phyloP scores from a whole-genome alignment of 2,329 filamentous ascomycete genomes.

The Mycosphaerelloides madeirae region DNA sequence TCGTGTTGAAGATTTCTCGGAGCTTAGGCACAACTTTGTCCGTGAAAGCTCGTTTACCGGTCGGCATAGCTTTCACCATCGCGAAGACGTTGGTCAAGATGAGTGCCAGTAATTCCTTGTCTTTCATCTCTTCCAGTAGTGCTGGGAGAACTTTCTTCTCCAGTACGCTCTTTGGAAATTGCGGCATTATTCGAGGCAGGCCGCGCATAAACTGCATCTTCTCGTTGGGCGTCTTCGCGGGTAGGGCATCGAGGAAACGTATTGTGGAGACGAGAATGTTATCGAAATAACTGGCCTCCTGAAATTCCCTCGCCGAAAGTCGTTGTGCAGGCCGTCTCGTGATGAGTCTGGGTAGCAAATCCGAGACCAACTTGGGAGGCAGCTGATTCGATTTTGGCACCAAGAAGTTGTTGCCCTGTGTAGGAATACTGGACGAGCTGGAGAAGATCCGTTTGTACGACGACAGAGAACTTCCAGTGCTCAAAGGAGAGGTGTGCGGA shows the following conservation, averaged over 20 bases:
- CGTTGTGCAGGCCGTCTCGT: slow-evolving; percentile 82
- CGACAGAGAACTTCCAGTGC: slow-evolving; percentile 73
- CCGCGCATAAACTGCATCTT: slow-evolving; percentile 90
- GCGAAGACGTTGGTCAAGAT: slow-evolving; percentile 91
- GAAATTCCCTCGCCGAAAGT: slow-evolving; percentile 83
- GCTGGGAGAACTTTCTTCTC: slow-evolving; percentile 92
- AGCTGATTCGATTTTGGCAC: slow-evolving; percentile 63
- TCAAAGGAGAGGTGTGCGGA: slow-evolving; percentile 83
- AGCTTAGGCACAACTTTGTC: slow-evolving; percentile 82
- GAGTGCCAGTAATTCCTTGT: slow-evolving; percentile 76
- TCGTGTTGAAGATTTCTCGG: slow-evolving; percentile 72
- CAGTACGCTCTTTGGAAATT: slow-evolving; percentile 88
- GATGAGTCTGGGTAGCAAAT: slow-evolving; percentile 79
- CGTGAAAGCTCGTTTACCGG: slow-evolving; percentile 70
- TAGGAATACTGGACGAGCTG: slow-evolving; percentile 73
- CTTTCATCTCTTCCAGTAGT: slow-evolving; percentile 87
- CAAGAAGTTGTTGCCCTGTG: slow-evolving; percentile 76
- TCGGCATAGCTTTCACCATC: slow-evolving; percentile 73
- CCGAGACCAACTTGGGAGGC: slow-evolving; percentile 69
- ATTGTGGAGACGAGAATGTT: slow-evolving; percentile 96
- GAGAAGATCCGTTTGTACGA: slow-evolving; percentile 81
- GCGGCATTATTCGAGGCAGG: slow-evolving; percentile 76
- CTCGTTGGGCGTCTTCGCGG: slow-evolving; percentile 84
- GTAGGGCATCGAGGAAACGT: slow-evolving; percentile 84
- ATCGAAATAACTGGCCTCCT: slow-evolving; percentile 93